These are phyloP conservation scores for Botrytis medusae DNA, from an alignment of 2,329 filamentous ascomycete species.

Conservation along the genomic window DNA sequence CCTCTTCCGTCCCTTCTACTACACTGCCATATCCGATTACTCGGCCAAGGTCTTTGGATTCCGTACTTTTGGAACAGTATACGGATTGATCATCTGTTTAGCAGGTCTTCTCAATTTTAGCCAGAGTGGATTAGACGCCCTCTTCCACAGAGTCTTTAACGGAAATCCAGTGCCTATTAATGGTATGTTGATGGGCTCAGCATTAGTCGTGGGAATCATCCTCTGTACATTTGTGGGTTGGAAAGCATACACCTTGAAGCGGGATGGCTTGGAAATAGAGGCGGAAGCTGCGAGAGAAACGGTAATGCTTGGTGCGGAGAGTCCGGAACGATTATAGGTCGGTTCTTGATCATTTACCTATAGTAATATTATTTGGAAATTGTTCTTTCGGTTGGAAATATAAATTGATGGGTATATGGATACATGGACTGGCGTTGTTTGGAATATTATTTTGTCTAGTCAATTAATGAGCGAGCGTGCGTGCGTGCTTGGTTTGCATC, in stretches of 20 bases:
- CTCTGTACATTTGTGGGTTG: slow-evolving; percentile 65
- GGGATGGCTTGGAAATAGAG: slow-evolving; percentile 45
- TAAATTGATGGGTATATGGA: background rate
- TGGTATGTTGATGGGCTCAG: slow-evolving; percentile 60
- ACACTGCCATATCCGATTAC: slow-evolving; percentile 88
- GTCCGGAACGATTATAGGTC: slow-evolving; percentile 32
- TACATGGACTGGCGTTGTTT: background rate
- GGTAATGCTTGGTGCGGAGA: slow-evolving; percentile 36
- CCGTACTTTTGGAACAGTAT: slow-evolving; percentile 89
- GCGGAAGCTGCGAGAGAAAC: slow-evolving; percentile 45
- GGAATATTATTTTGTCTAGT: background rate
- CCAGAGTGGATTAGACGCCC: slow-evolving; percentile 74
- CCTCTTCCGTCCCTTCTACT: slow-evolving; percentile 84
- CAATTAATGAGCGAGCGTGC: background rate
- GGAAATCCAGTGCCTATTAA: slow-evolving; percentile 79
- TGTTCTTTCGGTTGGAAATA: background rate
- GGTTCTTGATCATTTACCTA: background rate
- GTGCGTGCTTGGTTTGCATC: background rate
- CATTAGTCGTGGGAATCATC: slow-evolving; percentile 60
- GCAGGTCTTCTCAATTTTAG: slow-evolving; percentile 82
- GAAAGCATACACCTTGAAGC: slow-evolving; percentile 41
- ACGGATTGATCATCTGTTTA: slow-evolving; percentile 84
- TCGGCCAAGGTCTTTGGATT: slow-evolving; percentile 91
- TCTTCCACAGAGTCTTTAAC: slow-evolving; percentile 71
- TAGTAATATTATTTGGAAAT: background rate